Percentiles rank a stretch among this genome's conserved stretches.
Evolutionary conservation across 352 stramenopile genomes (phyloP).

Genomic region (Phytophthora macrochlamydospora): DNA sequence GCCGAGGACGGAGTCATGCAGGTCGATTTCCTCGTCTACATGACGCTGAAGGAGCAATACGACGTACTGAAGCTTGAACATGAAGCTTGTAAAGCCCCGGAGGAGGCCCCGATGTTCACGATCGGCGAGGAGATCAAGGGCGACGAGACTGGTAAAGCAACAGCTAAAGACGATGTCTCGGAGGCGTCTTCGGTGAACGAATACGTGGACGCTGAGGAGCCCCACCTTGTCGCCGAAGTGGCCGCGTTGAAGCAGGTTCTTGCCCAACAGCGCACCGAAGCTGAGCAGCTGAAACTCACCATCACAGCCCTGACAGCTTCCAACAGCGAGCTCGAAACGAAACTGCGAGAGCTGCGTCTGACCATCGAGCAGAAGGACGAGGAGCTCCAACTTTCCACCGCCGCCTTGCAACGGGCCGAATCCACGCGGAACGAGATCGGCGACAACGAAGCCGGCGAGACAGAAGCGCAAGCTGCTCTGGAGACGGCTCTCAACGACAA

Average conservation of each 20-base stretch:
- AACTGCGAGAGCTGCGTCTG: constrained; percentile 25
- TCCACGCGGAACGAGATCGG: constrained; percentile 24
- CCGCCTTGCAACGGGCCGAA: constrained; percentile 20
- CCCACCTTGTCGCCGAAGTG: constrained; percentile 57
- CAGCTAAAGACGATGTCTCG: constrained; percentile 35
- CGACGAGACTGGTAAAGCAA: neutral
- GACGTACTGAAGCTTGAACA: constrained; percentile 54
- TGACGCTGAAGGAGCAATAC: constrained; percentile 57
- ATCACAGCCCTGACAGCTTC: constrained; percentile 24
- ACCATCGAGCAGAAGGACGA: constrained; percentile 28
- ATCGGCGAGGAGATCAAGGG: constrained; percentile 22
- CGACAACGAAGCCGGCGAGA: constrained; percentile 20
- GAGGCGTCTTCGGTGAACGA: constrained; percentile 63
- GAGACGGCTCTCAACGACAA: constrained; percentile 37
- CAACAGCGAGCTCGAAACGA: constrained; percentile 28
- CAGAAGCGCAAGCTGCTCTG: constrained; percentile 28
- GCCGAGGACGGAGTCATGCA: constrained; percentile 47
- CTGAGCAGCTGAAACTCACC: constrained; percentile 19
- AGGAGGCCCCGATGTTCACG: constrained; percentile 15
- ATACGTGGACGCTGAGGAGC: constrained; percentile 62
- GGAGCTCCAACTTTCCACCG: constrained; percentile 25
- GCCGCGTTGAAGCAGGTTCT: constrained; percentile 50
- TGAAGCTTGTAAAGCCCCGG: constrained; percentile 22
- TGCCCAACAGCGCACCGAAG: constrained; percentile 21
- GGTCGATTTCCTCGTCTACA: constrained; percentile 60